These are phyloP conservation scores for Lepidium campestre DNA, from an alignment of 441 rosid species.

Conservation along the genomic window DNA sequence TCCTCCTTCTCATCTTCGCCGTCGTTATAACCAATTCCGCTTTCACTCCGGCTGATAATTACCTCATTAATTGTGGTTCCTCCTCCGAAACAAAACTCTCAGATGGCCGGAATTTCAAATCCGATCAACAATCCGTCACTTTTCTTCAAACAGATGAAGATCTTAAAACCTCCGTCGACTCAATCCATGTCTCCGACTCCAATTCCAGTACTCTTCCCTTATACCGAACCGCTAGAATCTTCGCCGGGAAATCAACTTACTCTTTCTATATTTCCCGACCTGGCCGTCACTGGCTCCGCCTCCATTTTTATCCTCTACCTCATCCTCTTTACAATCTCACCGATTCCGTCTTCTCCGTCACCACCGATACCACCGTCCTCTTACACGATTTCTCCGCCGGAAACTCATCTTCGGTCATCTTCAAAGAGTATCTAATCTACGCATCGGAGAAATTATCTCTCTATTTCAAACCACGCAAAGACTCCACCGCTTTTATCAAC, in stretches of 20 bases:
- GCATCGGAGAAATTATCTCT: conserved; percentile 34
- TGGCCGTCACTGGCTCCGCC: conserved; percentile 59
- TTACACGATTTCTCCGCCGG: conserved; percentile 38
- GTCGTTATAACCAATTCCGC: conserved; percentile 2
- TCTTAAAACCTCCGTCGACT: conserved; percentile 39
- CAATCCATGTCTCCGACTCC: conserved; percentile 29
- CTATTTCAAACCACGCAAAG: conserved; percentile 35
- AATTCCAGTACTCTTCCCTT: conserved; percentile 23
- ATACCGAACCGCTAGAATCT: conserved; percentile 35
- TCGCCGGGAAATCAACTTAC: conserved; percentile 33
- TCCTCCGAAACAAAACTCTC: conserved; percentile 45
- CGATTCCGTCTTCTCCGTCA: conserved; percentile 38
- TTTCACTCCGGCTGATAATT: conserved; percentile 43
- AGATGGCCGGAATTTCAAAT: conserved; percentile 59
- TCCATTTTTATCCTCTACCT: conserved; percentile 48
- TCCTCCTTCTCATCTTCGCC: conserved; percentile 4
- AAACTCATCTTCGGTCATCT: conserved; percentile 22
- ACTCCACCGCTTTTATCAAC: conserved; percentile 43
- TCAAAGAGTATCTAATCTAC: conserved; percentile 50
- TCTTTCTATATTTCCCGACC: conserved; percentile 40
- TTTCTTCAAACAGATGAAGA: conserved; percentile 50
- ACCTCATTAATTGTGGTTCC: conserved; percentile 78
- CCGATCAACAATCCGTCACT: conserved; percentile 42
- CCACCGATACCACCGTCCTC: conserved; percentile 44
- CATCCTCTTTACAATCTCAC: conserved; percentile 42